Evolutionary conservation across 2,329 filamentous ascomycete species (phyloP).

Genomic region (Verticillium dahliae): DNA sequence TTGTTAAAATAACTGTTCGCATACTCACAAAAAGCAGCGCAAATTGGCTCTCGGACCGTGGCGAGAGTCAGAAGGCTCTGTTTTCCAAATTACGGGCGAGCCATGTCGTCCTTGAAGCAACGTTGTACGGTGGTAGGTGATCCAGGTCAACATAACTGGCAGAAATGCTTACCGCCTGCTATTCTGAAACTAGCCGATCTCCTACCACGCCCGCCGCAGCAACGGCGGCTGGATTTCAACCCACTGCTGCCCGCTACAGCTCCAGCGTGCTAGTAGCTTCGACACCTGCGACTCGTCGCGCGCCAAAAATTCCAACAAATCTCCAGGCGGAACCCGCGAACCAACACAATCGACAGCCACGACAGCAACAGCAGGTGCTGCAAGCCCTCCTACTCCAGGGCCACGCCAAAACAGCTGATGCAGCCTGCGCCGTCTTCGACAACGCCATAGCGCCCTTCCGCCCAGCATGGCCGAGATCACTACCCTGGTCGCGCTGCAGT

Average conservation of each 20-base stretch:
- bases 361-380: not conserved
- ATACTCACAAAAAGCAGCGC: too few relatives aligned
- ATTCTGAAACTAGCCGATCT: not conserved
- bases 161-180: not conserved
- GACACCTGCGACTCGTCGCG: not conserved
- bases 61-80: too few relatives aligned
- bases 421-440: slow-evolving; percentile 7
- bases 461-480: slow-evolving; percentile 65
- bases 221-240: not conserved
- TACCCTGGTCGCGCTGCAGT: slow-evolving; percentile 70
- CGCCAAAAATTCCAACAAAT: not conserved
- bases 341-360: not conserved
- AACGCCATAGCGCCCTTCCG: slow-evolving; percentile 38
- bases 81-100: too few relatives aligned
- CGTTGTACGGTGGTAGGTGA: too few relatives aligned
- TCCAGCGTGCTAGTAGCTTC: not conserved
- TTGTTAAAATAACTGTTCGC: too few relatives aligned
- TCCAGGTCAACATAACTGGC: not conserved
- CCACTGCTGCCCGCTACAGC: not conserved
- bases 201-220: not conserved
- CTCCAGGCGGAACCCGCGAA: not conserved
- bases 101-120: too few relatives aligned
- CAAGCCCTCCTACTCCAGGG: not conserved
- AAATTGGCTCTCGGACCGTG: too few relatives aligned
- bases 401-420: not conserved